These are phyloP conservation scores for Thalassia testudinum DNA, from an alignment of 116 monocot species.

Conservation along the genomic window DNA sequence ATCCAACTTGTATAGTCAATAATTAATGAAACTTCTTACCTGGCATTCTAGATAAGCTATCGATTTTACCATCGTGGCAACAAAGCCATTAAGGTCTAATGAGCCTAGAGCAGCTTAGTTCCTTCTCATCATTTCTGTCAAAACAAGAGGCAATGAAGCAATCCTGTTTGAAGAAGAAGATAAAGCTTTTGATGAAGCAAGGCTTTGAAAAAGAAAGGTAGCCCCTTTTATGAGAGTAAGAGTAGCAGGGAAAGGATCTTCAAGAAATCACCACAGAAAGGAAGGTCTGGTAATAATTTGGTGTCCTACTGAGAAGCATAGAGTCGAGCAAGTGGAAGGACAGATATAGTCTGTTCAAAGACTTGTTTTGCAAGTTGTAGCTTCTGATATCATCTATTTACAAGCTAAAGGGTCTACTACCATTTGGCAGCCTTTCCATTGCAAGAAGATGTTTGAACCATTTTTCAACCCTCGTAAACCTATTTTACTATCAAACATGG, in stretches of 20 bases:
- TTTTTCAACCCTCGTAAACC: slow-evolving; percentile 65
- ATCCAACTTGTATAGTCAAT: too few species aligned
- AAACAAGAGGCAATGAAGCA: slow-evolving; percentile 63
- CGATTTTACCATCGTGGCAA: too few species aligned
- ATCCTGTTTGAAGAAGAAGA: slow-evolving; percentile 38
- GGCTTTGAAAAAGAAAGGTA: slow-evolving; percentile 65
- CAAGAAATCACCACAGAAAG: slow-evolving; percentile 12
- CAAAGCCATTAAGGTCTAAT: too few species aligned
- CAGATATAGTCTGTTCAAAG: slow-evolving; percentile 72
- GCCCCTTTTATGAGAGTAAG: slow-evolving; percentile 82
- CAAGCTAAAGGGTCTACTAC: slow-evolving; percentile 75
- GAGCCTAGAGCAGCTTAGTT: slow-evolving; percentile 71
- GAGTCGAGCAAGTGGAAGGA: slow-evolving; percentile 79
- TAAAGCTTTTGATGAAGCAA: slow-evolving; percentile 69
- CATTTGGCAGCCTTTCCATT: slow-evolving; percentile 32
- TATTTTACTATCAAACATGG: slow-evolving; percentile 45
- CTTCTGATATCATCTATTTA: slow-evolving; percentile 41
- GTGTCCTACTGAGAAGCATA: slow-evolving; percentile 82
- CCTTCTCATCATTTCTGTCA: slow-evolving; percentile 48
- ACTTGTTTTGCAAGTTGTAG: slow-evolving; percentile 29
- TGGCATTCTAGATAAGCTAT: too few species aligned
- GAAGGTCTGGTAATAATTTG: slow-evolving; percentile 88
- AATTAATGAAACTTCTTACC: too few species aligned
- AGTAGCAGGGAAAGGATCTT: slow-evolving; percentile 43
- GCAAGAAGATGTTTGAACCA: slow-evolving; percentile 36